Base-by-base conservation (phyloP, 768 basidiomycete species). In the Boletus edulis region DNA sequence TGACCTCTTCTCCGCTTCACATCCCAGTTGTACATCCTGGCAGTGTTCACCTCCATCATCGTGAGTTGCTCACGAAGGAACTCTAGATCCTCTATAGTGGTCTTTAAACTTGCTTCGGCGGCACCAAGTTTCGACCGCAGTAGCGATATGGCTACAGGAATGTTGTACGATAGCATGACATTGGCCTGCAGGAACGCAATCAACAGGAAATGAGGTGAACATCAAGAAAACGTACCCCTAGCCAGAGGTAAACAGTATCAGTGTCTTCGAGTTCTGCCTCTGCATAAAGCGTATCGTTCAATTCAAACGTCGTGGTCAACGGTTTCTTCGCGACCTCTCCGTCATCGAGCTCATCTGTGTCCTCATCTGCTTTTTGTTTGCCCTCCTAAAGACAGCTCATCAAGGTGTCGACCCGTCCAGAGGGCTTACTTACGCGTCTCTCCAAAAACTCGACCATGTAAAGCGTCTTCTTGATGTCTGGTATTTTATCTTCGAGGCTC, bases 21-120 rank as follows among this genome's bases (percentile, higher is more conserved):
- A 67, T 96, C 94, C 89, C 90, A 95, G 67, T 98, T 99, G 68
- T 96, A 98, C 49, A 96, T 87, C 37, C 96, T 79, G 6, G 96
- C 96, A 13, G 91, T 94, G 67, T 98, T 98, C 38, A 86, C 85
- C 67, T 99, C 95, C 91, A 98, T 97, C 11, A 97, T 83, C 5
- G 97, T 98, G 49, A 94, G 78, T 70, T 99, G 97, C 67, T 98
- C 97, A 49, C 93, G 78, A 55, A 98, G 72, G 68, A 91, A 99
- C 67, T 94, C 94, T 20, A 97, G 77, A 68, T 98, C 97, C 63
- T 95, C 92, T 41, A 87, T 76, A 0, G 87, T 84, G 66, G 86
- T 85, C 27, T 76, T 65, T 48, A 96, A 73, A 52, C 77, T 82
- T 13, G 73, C 73, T 65, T 91, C 81, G 0, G 95, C 95, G 0